Conservation (phyloP, 2,329 filamentous ascomycete species). For the Exophiala sp. region DNA sequence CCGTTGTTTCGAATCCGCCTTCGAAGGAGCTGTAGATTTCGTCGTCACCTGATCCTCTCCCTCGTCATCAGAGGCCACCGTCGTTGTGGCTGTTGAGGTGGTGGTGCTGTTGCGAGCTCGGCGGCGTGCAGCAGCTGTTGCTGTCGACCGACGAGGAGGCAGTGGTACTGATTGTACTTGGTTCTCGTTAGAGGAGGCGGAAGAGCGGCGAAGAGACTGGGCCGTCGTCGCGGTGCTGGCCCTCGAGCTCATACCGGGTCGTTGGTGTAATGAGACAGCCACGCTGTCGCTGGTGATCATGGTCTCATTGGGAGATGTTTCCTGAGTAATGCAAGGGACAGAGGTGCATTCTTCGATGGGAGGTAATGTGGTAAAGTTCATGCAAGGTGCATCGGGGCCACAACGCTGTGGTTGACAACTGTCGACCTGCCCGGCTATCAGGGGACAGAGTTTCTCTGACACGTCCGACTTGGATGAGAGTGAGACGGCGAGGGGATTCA, state of each 20-base stretch:
- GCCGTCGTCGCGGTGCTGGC: conserved; percentile 9
- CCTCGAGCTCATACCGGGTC: conserved; percentile 16
- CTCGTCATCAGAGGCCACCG: conserved; percentile 12
- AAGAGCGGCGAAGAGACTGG: conserved; percentile 5
- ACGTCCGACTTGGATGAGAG: conserved; percentile 14
- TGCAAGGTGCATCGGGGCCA: conserved; percentile 27
- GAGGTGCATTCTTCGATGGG: conserved; percentile 29
- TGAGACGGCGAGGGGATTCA: conserved; percentile 21
- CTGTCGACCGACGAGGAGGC: conserved; percentile 10
- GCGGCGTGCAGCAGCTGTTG: conserved; percentile 6
- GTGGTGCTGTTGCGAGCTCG: conserved; percentile 5
- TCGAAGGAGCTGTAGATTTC: conserved; percentile 19
- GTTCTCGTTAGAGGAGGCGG: conserved; percentile 14
- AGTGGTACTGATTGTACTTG: conserved; percentile 15
- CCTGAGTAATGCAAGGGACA: conserved; percentile 22
- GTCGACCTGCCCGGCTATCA: conserved; percentile 25
- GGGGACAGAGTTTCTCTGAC: conserved; percentile 26
- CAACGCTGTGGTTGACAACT: conserved; percentile 25
- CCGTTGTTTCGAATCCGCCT: conserved; percentile 25
- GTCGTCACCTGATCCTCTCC: conserved; percentile 8
- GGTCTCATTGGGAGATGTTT: conserved; percentile 19
- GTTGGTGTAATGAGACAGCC: conserved; percentile 18
- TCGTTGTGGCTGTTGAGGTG: conserved; percentile 5
- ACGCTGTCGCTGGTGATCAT: conserved; percentile 24
- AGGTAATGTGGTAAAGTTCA: conserved; percentile 27